Evolutionary conservation across 805 yeast species (phyloP).

Genomic region (Suhomyces faveliae): DNA sequence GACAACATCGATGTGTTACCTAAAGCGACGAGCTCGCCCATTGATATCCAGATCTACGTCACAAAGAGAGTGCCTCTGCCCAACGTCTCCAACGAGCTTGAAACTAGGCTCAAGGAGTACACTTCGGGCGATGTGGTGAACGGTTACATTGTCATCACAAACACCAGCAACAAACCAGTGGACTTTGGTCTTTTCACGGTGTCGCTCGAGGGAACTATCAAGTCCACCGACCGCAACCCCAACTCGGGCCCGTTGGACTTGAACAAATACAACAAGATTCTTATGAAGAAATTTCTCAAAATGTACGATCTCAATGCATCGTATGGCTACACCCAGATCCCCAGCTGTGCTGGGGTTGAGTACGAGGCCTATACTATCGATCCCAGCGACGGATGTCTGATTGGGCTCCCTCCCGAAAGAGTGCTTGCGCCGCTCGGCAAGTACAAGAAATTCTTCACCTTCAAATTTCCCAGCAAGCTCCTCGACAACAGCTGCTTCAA

Average conservation of each 20-base stretch:
- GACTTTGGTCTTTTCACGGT: constrained; percentile 43
- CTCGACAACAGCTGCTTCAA: constrained; percentile 54
- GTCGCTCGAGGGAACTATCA: constrained; percentile 33
- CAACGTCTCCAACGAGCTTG: constrained; percentile 36
- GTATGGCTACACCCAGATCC: constrained; percentile 47
- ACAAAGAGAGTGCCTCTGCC: constrained; percentile 54
- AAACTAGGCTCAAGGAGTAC: constrained; percentile 46
- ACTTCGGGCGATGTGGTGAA: constrained; percentile 42
- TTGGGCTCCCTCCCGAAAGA: constrained; percentile 52
- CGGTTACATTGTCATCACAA: constrained; percentile 48
- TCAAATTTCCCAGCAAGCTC: constrained; percentile 54
- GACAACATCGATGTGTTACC: constrained; percentile 53
- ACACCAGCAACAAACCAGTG: constrained; percentile 44
- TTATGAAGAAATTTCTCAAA: constrained; percentile 51
- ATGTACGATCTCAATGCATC: constrained; percentile 64
- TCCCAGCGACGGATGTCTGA: constrained; percentile 41
- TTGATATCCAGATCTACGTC: constrained; percentile 49
- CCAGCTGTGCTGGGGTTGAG: constrained; percentile 50
- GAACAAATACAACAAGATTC: constrained; percentile 26
- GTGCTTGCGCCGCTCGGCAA: constrained; percentile 46
- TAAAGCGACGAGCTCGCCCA: constrained; percentile 39
- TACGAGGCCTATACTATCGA: constrained; percentile 46
- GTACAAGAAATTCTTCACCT: constrained; percentile 59
- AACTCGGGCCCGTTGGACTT: constrained; percentile 11
- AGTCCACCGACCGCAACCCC: constrained; percentile 26